Conservation (phyloP, 208 protist genomes). For the Acanthamoeba lenticulata region DNA sequence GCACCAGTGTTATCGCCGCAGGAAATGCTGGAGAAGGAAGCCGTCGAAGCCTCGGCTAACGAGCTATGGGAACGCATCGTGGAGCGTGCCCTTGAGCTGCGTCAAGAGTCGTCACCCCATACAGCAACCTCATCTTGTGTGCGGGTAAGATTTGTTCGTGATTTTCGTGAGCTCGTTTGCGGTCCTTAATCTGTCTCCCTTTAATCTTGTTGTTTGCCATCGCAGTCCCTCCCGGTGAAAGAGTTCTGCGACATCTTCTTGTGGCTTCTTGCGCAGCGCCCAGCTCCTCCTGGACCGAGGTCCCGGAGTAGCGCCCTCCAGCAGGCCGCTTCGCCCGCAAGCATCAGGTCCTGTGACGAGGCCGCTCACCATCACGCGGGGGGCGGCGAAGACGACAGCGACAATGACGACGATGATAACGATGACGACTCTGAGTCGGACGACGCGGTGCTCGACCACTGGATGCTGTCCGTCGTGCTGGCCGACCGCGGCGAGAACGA, state of each 20-base stretch:
- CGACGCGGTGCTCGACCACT: background rate
- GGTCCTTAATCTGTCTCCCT: background rate
- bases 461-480: background rate
- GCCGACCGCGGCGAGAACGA: slow-evolving; percentile 18
- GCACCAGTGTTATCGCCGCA: background rate
- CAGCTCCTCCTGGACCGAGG: background rate
- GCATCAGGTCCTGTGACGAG: background rate
- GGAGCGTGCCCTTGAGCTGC: background rate
- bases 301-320: too few relatives aligned
- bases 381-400: background rate
- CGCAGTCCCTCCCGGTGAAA: background rate
- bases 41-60: background rate
- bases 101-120: background rate
- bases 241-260: background rate
- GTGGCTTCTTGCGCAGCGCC: background rate
- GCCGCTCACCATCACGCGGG: background rate
- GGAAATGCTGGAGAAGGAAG: background rate
- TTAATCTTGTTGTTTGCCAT: background rate
- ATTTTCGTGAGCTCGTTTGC: background rate
- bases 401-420: background rate
- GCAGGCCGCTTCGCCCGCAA: too few relatives aligned
- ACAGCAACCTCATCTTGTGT: background rate
- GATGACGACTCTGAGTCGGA: background rate
- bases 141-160: background rate
- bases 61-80: background rate